Conservation (phyloP, 164 flowering plant genomes). For the Magnolia changhungtana region DNA sequence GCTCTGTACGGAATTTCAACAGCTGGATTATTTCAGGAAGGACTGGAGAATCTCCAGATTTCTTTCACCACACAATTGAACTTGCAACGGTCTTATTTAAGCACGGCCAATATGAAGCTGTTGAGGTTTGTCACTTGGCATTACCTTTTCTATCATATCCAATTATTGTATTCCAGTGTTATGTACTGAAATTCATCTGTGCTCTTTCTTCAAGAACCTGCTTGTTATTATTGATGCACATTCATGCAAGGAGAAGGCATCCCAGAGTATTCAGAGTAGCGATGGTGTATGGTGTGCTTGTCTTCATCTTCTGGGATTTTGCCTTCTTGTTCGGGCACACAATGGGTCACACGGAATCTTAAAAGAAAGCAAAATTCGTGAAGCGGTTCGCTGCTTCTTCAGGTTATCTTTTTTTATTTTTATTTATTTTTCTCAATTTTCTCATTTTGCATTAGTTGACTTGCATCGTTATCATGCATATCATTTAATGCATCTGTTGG, state of each 20-base stretch:
- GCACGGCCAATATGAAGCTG: conserved; percentile 81
- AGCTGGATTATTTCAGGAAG: conserved; percentile 81
- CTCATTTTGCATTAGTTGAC: too few relatives aligned
- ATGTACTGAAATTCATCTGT: conserved; percentile 4
- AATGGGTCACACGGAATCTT: conserved; percentile 38
- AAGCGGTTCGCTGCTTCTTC: conserved; percentile 90
- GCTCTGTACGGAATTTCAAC: conserved; percentile 40
- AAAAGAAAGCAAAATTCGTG: conserved; percentile 63
- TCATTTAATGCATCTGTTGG: not conserved
- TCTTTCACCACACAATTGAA: conserved; percentile 53
- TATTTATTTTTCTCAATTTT: too few relatives aligned
- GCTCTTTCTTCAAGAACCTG: conserved; percentile 39
- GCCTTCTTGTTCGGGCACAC: conserved; percentile 74
- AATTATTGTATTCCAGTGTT: not conserved
- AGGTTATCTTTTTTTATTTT: conserved; percentile 40
- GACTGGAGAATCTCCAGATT: conserved; percentile 41
- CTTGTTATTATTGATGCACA: conserved; percentile 56
- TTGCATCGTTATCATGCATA: not conserved
- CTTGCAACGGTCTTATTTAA: conserved; percentile 60
- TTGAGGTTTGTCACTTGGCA: conserved; percentile 51
- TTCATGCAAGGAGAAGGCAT: conserved; percentile 55
- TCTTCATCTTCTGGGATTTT: conserved; percentile 87
- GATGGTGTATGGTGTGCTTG: conserved; percentile 57
- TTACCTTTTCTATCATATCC: not conserved
- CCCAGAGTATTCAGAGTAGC: conserved; percentile 48